Evolutionary conservation across 768 basidiomycete genomes (phyloP), one percentile per base, ranked within the genome.

Genomic region (Pisolithus albus): DNA sequence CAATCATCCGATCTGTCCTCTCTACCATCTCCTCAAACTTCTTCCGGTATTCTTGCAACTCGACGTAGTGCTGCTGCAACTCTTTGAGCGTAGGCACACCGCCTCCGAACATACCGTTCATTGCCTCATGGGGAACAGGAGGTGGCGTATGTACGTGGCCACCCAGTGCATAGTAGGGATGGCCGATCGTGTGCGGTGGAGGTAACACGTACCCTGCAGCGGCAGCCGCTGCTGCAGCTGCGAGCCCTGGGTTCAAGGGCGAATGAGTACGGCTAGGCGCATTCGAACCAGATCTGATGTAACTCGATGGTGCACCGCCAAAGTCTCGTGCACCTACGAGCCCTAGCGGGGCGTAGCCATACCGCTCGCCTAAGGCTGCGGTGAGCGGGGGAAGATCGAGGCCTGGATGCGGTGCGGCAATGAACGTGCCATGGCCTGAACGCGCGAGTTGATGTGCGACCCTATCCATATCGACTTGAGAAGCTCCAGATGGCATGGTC

Each of bases 221-320:
- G 42, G 65, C 51, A 38, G 60, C 66, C 21, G 69, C 66, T 46
- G 65, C 51, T 41, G 64, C 59, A 37, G 61, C 68, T 50, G 64
- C 59, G 34, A 71, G 63, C 51, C 72, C 75, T 56, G 77, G 81
- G 48, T 77, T 78, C 60, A 82, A 65, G 45, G 85, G 86, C 42
- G 85, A 86, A 64, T 88, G 85, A 47, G 84, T 83, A 59, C 84
- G 72, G 65, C 83, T 87, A 5, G 86, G 86, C 23, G 80, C 81
- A 55, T 78, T 75, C 45, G 80, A 83, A 51, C 81, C 75, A 21
- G 83, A 79, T 59, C 84, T 76, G 57, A 83, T 71, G 66, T 84
- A 85, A 63, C 80, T 78, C 47, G 77, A 71, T 42, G 72, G 72
- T 52, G 75, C 71, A 56, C 66, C 71, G 49, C 69, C 52, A 51